A percentile compares a stretch with the other conserved stretches of the same genome.
phyloP scores from a whole-genome alignment of 1,284 basidiomycete genomes.

The Leccinum brunneo-olivaceum region DNA sequence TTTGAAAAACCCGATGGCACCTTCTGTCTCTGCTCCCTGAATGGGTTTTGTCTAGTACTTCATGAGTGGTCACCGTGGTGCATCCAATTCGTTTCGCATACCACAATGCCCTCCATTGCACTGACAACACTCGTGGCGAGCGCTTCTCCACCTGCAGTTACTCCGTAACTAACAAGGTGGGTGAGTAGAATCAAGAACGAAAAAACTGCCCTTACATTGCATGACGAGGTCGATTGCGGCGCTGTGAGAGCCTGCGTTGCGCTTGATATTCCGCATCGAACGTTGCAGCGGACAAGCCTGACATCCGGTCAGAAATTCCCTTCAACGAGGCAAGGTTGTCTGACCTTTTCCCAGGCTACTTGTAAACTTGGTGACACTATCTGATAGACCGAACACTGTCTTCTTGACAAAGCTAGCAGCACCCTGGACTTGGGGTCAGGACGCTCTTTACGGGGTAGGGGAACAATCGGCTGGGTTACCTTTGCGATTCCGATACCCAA shows the following conservation, averaged over 20 bases:
- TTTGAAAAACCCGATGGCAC: slow-evolving; percentile 95
- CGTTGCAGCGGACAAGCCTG: slow-evolving; percentile 93
- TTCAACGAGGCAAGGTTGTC: not conserved
- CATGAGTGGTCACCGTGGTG: slow-evolving; percentile 1
- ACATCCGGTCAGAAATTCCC: slow-evolving; percentile 1
- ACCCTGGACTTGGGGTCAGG: slow-evolving; percentile 46
- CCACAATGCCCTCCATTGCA: slow-evolving; percentile 92
- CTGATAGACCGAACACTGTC: slow-evolving; percentile 94
- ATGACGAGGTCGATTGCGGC: slow-evolving; percentile 92
- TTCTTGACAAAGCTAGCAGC: slow-evolving; percentile 99
- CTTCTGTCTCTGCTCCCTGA: slow-evolving; percentile 92
- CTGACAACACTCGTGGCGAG: slow-evolving; percentile 92
- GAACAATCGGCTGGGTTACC: slow-evolving; percentile 35
- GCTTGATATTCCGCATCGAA: slow-evolving; percentile 95
- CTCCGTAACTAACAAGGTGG: slow-evolving; percentile 66
- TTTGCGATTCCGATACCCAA: slow-evolving; percentile 96
- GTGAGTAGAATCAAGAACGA: slow-evolving; percentile 8
- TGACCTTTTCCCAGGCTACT: slow-evolving; percentile 94
- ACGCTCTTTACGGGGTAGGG: slow-evolving; percentile 1
- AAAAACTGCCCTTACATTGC: slow-evolving; percentile 61
- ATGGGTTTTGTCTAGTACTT: slow-evolving; percentile 78
- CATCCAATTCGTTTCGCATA: slow-evolving; percentile 35
- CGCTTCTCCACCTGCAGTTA: slow-evolving; percentile 90
- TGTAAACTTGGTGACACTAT: slow-evolving; percentile 96
- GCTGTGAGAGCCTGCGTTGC: slow-evolving; percentile 80